phyloP scores from a whole-genome alignment of 2,329 filamentous ascomycete genomes.

The Pochonia chlamydosporia region DNA sequence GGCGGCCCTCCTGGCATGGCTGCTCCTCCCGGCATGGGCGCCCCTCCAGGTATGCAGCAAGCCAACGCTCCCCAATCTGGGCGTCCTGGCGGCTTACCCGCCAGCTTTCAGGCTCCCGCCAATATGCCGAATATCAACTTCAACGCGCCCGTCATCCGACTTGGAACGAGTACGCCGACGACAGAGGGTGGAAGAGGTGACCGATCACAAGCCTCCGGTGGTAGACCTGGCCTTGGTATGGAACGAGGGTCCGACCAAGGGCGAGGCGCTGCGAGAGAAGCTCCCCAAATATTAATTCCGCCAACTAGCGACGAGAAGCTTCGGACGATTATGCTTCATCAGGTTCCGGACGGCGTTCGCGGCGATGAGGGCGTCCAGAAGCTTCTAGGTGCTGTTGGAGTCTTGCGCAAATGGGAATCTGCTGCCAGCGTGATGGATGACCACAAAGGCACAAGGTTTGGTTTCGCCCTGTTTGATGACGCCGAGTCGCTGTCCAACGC shows the following conservation, averaged over 20 bases:
- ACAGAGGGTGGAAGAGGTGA: constrained; percentile 38
- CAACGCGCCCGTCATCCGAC: constrained; percentile 89
- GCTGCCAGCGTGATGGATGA: constrained; percentile 56
- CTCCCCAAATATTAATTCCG: constrained; percentile 66
- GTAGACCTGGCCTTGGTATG: constrained; percentile 49
- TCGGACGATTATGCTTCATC: constrained; percentile 83
- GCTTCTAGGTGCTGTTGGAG: constrained; percentile 71
- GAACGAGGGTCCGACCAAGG: constrained; percentile 63
- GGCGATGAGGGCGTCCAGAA: constrained; percentile 74
- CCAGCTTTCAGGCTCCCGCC: constrained; percentile 79
- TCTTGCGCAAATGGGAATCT: constrained; percentile 78
- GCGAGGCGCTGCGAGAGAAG: constrained; percentile 61
- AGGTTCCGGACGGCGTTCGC: constrained; percentile 72
- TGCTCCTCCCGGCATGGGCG: constrained; percentile 69
- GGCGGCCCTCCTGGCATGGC: constrained; percentile 76
- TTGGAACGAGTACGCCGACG: constrained; percentile 71
- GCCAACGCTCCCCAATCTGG: constrained; percentile 68
- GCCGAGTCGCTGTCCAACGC: constrained; percentile 80
- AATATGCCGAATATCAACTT: constrained; percentile 99
- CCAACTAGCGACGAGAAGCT: constrained; percentile 87
- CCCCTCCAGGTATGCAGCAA: constrained; percentile 76
- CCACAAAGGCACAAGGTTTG: constrained; percentile 79
- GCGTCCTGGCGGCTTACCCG: constrained; percentile 72
- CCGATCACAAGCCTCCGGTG: constrained; percentile 14
- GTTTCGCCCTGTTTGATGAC: constrained; percentile 94